Percentiles rank a stretch among this genome's conserved stretches.
These are phyloP conservation scores for Dichomitus squalens DNA, from an alignment of 1,284 basidiomycete genomes.

Conservation along the genomic window DNA sequence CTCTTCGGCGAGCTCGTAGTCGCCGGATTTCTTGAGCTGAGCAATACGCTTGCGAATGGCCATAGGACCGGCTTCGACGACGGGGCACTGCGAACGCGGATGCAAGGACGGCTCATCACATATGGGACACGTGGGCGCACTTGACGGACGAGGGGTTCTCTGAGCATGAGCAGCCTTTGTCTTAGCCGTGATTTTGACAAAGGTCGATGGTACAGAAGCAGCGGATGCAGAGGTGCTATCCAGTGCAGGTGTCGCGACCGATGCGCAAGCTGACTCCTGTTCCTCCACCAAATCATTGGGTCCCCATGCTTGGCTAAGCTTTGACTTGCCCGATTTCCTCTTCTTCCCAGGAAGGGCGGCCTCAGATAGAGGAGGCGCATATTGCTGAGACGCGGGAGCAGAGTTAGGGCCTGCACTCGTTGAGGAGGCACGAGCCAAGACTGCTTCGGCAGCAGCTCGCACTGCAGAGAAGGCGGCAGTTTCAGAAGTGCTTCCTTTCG, in stretches of 20 bases:
- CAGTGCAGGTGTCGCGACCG: not conserved
- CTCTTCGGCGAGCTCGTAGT: conserved; percentile 20
- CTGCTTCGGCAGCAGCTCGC: conserved; percentile 9
- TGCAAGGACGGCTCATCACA: conserved; percentile 23
- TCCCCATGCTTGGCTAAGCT: conserved; percentile 23
- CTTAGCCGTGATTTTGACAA: too few relatives aligned
- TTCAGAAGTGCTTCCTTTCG: not conserved
- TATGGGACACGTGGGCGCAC: conserved; percentile 20
- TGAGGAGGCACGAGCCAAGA: conserved; percentile 9
- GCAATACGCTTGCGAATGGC: conserved; percentile 24
- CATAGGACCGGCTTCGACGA: conserved; percentile 21
- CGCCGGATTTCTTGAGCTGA: conserved; percentile 17
- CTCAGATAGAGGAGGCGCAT: not conserved
- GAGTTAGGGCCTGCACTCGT: not conserved
- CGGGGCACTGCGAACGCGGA: conserved; percentile 24
- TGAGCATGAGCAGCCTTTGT: conserved; percentile 2
- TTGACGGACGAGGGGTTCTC: conserved; percentile 10
- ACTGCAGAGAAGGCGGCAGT: conserved; percentile 4
- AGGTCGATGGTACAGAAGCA: not conserved
- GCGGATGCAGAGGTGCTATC: not conserved
- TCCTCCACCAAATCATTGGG: conserved; percentile 13
- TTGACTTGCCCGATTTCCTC: conserved; percentile 19
- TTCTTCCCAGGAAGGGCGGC: conserved; percentile 7
- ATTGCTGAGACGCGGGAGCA: not conserved
- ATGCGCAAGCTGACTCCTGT: not conserved